Evolutionary conservation across 2,329 filamentous ascomycete genomes (phyloP), one percentile per base, ranked within the genome.

Genomic region (Emmonsiellopsis sp.): DNA sequence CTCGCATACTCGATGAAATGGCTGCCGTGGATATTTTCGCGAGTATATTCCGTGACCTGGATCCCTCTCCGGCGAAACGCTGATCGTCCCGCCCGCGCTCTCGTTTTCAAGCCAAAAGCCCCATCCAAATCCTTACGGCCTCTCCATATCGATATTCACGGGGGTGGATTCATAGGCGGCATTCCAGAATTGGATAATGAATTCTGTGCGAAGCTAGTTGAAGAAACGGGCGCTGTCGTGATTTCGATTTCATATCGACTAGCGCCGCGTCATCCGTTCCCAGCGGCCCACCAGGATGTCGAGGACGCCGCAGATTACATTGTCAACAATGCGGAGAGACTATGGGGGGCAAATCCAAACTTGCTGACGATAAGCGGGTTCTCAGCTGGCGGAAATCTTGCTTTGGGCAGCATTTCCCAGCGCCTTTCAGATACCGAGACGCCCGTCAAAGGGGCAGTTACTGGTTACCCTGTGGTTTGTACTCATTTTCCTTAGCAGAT

Each of bases 351-450:
- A 2, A 71, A 76, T 59, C 61, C 68, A 2, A 60, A 62, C 1
- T 55, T 72, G 4, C 60, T 78, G 53, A 78, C 75, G 0, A 61
- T 74, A 1, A 68, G 69, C 31, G 76, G 76, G 0, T 68, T 68
- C 33, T 75, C 72, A 1, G 71, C 70, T 0, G 76, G 77, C 6
- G 74, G 66, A 0, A 75, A 72, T 55, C 61, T 78, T 6, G 73
- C 71, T 2, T 53, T 78, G 6, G 65, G 62, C 3, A 27, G 21
- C 21, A 57, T 65, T 40, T 59, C 60, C 14, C 58, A 62, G 53
- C 42, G 56, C 21, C 48, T 62, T 32, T 65, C 67, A 55, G 33
- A 59, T 53, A 10, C 57, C 51, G 32, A 67, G 58, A 5, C 46
- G 34, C 60, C 55, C 5, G 63, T 71, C n/a, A 71, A 71, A 53